Percentiles rank a stretch among this genome's conserved stretches.
phyloP scores from a whole-genome alignment of 2,329 filamentous ascomycete species.

The Corynespora cassiicola region DNA sequence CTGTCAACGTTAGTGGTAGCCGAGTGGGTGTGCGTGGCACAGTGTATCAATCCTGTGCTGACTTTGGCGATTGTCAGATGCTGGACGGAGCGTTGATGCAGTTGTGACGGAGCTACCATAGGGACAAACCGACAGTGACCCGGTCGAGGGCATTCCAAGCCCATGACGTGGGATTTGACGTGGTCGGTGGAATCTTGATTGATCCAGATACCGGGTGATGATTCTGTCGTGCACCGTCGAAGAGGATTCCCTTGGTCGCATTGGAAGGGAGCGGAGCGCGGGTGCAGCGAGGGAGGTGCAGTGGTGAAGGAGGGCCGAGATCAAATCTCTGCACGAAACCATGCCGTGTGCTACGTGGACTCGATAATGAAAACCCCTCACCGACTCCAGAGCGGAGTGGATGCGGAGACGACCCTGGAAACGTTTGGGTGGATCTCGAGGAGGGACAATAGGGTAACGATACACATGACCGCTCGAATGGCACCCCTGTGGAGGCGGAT shows the following conservation, averaged over 20 bases:
- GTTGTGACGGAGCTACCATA: not conserved
- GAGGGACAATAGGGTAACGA: slow-evolving; percentile 15
- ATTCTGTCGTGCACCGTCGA: slow-evolving; percentile 15
- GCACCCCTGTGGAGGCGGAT: slow-evolving; percentile 15
- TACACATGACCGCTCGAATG: slow-evolving; percentile 16
- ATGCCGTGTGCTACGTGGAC: slow-evolving; percentile 8
- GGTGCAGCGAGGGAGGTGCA: slow-evolving; percentile 2
- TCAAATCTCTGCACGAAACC: slow-evolving; percentile 6
- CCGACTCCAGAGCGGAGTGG: slow-evolving; percentile 12
- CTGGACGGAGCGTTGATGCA: slow-evolving; percentile 1
- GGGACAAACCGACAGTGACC: slow-evolving; percentile 2
- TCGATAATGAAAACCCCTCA: slow-evolving; percentile 12
- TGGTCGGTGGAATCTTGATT: slow-evolving; percentile 6
- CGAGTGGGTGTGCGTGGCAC: slow-evolving; percentile 1
- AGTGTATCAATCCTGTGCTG: not conserved
- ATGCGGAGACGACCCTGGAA: slow-evolving; percentile 3
- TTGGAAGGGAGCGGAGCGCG: slow-evolving; percentile 12
- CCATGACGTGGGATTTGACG: slow-evolving; percentile 7
- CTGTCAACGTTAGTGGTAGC: slow-evolving; percentile 1
- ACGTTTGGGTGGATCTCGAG: slow-evolving; percentile 5
- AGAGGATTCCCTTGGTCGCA: slow-evolving; percentile 7
- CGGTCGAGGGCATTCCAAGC: slow-evolving; percentile 6
- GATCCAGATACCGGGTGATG: slow-evolving; percentile 24
- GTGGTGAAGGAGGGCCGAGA: slow-evolving; percentile 1
- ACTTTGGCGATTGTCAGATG: not conserved